Percentiles rank a stretch among this genome's conserved stretches.
Conservation (phyloP, 1,284 basidiomycete genomes). For the Ganoderma lingzhi region DNA sequence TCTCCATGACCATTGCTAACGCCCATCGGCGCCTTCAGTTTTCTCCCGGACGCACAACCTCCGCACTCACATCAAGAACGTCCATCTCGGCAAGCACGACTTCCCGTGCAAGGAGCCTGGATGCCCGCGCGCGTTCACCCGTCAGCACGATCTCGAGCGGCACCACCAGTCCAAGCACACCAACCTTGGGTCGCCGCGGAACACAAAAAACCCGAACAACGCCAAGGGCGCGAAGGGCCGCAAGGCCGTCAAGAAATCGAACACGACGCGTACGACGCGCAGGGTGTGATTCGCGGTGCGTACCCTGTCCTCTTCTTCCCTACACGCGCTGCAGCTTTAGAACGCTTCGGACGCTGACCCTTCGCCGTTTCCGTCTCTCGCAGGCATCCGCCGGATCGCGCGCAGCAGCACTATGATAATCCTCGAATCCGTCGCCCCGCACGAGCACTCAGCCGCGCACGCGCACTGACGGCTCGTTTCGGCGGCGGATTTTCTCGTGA, state of each 20-base stretch:
- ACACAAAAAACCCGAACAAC: conserved; percentile 5
- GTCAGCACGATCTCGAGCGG: conserved; percentile 24
- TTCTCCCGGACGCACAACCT: conserved; percentile 27
- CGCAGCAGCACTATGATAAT: conserved; percentile 8
- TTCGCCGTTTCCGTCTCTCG: not conserved
- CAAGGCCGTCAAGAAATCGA: no score
- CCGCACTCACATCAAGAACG: conserved; percentile 21
- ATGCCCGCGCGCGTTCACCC: conserved; percentile 17
- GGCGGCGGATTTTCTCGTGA: not conserved
- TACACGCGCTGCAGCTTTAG: no score
- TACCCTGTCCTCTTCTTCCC: not conserved
- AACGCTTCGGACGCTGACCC: conserved; percentile 1
- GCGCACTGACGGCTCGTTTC: conserved; percentile 1
- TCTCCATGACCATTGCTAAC: no score
- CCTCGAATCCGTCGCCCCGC: conserved; percentile 18
- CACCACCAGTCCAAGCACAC: conserved; percentile 25
- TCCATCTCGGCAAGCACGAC: conserved; percentile 16
- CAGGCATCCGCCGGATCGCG: conserved; percentile 15
- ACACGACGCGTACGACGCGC: not conserved
- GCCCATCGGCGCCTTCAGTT: no score
- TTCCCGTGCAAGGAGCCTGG: conserved; percentile 10
- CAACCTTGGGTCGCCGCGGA: conserved; percentile 23
- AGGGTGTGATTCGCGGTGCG: conserved; percentile 22
- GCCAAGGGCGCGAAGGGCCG: not conserved
- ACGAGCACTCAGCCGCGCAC: conserved; percentile 6